phyloP scores from a whole-genome alignment of 495 filamentous ascomycete genomes.

The Xylaria grammica region DNA sequence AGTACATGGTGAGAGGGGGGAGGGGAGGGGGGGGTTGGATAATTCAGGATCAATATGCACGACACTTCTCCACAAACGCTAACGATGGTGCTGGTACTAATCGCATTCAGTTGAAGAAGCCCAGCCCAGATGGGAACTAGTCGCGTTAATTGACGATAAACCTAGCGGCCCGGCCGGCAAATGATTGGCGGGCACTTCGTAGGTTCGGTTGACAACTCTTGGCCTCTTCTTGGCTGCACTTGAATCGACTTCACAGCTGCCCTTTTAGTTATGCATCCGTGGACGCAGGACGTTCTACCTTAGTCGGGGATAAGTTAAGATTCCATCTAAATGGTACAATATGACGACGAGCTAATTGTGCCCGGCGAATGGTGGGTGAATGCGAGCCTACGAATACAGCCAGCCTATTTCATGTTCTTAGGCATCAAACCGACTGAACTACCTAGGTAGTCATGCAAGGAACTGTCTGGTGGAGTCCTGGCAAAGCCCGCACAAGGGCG shows the following conservation, averaged over 20 bases:
- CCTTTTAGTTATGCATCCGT: slow-evolving; percentile 16
- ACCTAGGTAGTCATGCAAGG: background rate
- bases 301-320: slow-evolving; percentile 10
- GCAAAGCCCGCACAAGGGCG: background rate
- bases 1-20: too few species aligned
- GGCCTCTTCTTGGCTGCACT: slow-evolving; percentile 17
- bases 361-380: background rate
- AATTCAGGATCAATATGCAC: background rate
- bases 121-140: background rate
- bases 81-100: background rate
- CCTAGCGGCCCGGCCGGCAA: background rate
- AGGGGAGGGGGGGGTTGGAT: background rate
- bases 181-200: slow-evolving; percentile 5
- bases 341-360: slow-evolving; percentile 1
- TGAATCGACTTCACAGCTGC: slow-evolving; percentile 24
- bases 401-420: background rate
- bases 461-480: background rate
- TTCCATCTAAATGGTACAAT: slow-evolving; percentile 20
- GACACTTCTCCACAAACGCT: slow-evolving; percentile 8
- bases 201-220: slow-evolving; percentile 3
- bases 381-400: background rate
- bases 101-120: background rate
- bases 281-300: background rate
- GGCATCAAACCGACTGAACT: background rate
- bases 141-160: slow-evolving; percentile 7